These are phyloP conservation scores for Paraconiothyrium sp. DNA, from an alignment of 2,329 filamentous ascomycete species.

Conservation along the genomic window DNA sequence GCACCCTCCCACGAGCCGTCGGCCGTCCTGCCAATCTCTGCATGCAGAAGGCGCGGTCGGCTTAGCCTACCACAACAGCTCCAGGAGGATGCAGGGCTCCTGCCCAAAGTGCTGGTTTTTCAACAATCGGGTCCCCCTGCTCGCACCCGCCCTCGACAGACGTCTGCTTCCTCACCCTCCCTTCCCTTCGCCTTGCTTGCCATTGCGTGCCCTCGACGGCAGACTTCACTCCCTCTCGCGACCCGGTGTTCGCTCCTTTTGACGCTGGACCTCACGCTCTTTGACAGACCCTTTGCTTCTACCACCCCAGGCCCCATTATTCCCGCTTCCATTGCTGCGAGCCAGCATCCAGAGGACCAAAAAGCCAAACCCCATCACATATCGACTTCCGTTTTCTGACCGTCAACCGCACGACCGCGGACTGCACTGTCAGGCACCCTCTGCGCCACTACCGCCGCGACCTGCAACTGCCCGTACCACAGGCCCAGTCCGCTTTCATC, in stretches of 20 bases:
- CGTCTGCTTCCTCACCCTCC: constrained; percentile 29
- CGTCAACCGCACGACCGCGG: constrained; percentile 12
- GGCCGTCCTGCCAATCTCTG: constrained; percentile 26
- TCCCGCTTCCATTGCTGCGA: constrained; percentile 38
- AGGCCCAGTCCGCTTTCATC: constrained; percentile 35
- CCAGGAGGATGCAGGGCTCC: background rate
- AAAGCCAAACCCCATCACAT: constrained; percentile 23
- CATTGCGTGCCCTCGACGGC: constrained; percentile 35
- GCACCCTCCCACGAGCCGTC: constrained; percentile 19
- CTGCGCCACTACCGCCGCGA: constrained; percentile 24
- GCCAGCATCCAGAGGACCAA: constrained; percentile 34
- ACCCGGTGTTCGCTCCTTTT: constrained; percentile 54
- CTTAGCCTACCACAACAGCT: constrained; percentile 13
- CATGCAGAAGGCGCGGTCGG: constrained; percentile 18
- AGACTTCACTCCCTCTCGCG: constrained; percentile 38
- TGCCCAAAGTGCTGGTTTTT: constrained; percentile 34
- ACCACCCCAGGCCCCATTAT: constrained; percentile 2
- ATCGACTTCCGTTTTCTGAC: constrained; percentile 12
- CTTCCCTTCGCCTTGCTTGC: constrained; percentile 34
- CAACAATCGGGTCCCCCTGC: constrained; percentile 28
- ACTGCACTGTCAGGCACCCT: constrained; percentile 20
- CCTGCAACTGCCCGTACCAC: constrained; percentile 35
- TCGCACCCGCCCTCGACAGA: constrained; percentile 31
- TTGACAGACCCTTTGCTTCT: constrained; percentile 47
- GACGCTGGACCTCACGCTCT: constrained; percentile 48